A percentile compares a stretch with the other conserved stretches of the same genome.
These are phyloP conservation scores for Potentilla sterilis DNA, from an alignment of 306 rosid species.

Conservation along the genomic window DNA sequence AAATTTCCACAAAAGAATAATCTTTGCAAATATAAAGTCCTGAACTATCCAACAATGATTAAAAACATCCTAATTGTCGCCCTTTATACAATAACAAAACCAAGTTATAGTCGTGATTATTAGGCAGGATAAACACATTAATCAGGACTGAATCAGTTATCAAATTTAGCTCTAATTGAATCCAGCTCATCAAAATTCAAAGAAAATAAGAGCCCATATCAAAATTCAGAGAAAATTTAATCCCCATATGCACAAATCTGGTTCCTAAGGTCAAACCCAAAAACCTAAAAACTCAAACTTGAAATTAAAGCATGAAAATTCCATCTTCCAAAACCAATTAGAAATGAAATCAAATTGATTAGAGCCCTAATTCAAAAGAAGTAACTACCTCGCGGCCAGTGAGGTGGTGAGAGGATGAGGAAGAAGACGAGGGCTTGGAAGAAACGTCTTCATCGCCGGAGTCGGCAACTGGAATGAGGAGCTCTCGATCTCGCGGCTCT, in stretches of 20 bases:
- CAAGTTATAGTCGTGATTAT: too few relatives aligned
- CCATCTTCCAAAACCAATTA: neutral
- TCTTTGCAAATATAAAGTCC: neutral
- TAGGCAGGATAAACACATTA: neutral
- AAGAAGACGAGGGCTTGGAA: constrained; percentile 51
- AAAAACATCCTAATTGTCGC: neutral
- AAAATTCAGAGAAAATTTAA: too few relatives aligned
- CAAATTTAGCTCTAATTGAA: neutral
- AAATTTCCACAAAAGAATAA: neutral
- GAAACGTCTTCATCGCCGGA: constrained; percentile 36
- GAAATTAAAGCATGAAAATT: neutral
- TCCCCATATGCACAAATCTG: neutral
- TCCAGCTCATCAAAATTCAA: neutral
- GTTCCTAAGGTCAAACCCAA: constrained; percentile 4
- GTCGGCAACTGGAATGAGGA: constrained; percentile 72
- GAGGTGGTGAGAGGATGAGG: constrained; percentile 55
- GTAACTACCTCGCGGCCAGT: constrained; percentile 61
- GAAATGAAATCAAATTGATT: neutral
- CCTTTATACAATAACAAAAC: neutral
- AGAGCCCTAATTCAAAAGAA: constrained; percentile 23
- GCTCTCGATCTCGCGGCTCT: constrained; percentile 74
- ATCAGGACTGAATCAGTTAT: neutral
- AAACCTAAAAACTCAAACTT: neutral
- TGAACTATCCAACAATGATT: neutral
- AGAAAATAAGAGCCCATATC: too few relatives aligned